Percentiles rank a stretch among this genome's conserved stretches.
phyloP scores from a whole-genome alignment of 768 basidiomycete genomes.

The Crucibulum laeve region DNA sequence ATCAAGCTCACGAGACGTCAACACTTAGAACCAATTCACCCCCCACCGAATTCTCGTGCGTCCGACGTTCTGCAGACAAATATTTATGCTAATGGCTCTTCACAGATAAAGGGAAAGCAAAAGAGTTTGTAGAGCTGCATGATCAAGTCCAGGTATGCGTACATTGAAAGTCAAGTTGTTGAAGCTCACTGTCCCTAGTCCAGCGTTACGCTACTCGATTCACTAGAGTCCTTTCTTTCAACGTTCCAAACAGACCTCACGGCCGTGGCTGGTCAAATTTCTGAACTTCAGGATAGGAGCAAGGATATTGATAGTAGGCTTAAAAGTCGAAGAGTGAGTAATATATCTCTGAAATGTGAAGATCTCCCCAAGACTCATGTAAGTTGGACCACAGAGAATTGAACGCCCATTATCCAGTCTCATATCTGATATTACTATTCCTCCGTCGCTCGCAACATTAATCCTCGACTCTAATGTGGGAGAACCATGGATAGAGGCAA shows the following conservation, averaged over 20 bases:
- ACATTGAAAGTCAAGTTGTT: not conserved
- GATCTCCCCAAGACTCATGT: not conserved
- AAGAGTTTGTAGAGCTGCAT: conserved; percentile 84
- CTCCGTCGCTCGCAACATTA: conserved; percentile 69
- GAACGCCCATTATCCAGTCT: conserved; percentile 83
- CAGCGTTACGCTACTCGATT: conserved; percentile 80
- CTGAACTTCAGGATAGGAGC: conserved; percentile 86
- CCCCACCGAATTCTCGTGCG: too few relatives aligned
- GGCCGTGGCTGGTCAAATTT: conserved; percentile 93
- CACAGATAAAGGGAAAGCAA: conserved; percentile 34
- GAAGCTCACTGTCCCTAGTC: conserved; percentile 44
- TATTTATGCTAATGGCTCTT: not conserved
- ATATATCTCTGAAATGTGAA: not conserved
- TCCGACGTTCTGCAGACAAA: not conserved
- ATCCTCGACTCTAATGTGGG: conserved; percentile 84
- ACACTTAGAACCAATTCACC: too few relatives aligned
- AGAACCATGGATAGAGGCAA: conserved; percentile 83
- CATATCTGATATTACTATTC: conserved; percentile 74
- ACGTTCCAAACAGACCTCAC: conserved; percentile 95
- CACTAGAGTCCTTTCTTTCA: conserved; percentile 86
- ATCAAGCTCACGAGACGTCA: too few relatives aligned
- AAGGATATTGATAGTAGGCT: conserved; percentile 87
- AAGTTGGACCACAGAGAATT: conserved; percentile 58
- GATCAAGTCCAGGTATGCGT: conserved; percentile 78
- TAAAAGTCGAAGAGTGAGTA: conserved; percentile 75